Evolutionary conservation across 768 basidiomycete species (phyloP).

Genomic region (Russula lepida): DNA sequence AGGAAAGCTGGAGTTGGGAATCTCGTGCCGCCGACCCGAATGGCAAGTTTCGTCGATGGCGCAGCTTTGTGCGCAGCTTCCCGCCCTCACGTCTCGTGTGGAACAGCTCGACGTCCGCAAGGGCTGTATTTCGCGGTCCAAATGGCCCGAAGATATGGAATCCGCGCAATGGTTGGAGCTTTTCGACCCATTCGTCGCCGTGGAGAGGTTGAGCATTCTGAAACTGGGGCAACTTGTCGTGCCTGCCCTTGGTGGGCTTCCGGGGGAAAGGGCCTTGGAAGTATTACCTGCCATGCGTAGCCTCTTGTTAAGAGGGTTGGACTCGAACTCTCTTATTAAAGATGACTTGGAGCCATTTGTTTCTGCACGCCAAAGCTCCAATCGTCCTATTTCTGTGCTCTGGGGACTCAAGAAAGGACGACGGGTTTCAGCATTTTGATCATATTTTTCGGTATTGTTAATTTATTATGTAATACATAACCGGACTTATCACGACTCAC

Average conservation of each 20-base stretch:
- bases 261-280: neutral
- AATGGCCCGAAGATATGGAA: neutral
- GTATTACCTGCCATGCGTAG: neutral
- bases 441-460: no score
- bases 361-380: neutral
- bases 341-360: neutral
- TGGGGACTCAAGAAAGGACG: neutral
- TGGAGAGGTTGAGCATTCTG: neutral
- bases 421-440: neutral
- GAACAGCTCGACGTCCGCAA: neutral
- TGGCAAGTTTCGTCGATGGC: slow-evolving; percentile 1
- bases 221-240: neutral
- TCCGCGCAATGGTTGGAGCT: neutral
- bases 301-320: neutral
- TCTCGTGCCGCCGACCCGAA: neutral
- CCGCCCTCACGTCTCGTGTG: neutral
- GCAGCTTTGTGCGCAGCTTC: neutral
- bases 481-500: no score
- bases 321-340: neutral
- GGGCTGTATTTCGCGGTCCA: neutral
- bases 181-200: neutral
- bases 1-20: neutral
- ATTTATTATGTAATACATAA: no score
- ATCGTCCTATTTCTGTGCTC: neutral
- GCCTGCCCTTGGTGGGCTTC: neutral